These are phyloP conservation scores for Candolleomyces aberdarensis DNA, from an alignment of 768 basidiomycete species.

Conservation along the genomic window DNA sequence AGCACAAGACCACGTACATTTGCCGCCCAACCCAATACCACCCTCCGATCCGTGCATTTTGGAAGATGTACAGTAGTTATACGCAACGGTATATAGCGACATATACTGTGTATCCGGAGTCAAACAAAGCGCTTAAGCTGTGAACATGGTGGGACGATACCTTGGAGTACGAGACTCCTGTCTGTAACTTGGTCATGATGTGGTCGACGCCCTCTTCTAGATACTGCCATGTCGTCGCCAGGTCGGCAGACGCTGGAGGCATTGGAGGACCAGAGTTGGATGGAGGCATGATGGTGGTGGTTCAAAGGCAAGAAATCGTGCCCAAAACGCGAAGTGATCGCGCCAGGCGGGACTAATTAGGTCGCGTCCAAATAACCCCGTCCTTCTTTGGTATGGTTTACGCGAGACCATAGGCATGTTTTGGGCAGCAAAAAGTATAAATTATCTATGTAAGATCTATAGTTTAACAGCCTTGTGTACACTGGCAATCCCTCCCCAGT, in stretches of 20 bases:
- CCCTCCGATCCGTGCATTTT: constrained; percentile 60
- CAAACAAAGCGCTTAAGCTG: constrained; percentile 8
- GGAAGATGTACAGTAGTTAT: constrained; percentile 96
- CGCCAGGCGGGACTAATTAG: constrained; percentile 16
- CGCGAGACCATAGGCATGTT: too few species aligned
- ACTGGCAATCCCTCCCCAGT: constrained; percentile 87
- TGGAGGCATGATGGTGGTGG: constrained; percentile 29
- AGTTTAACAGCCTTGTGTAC: constrained; percentile 85
- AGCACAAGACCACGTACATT: constrained; percentile 49
- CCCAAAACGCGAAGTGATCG: constrained; percentile 15
- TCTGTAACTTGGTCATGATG: constrained; percentile 89
- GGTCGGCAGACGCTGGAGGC: constrained; percentile 68
- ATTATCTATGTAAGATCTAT: constrained; percentile 24
- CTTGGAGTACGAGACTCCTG: constrained; percentile 82
- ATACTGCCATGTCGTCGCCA: constrained; percentile 84
- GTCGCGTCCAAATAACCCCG: background rate
- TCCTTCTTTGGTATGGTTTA: too few species aligned
- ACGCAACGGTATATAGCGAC: constrained; percentile 89
- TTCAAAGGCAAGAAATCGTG: constrained; percentile 13
- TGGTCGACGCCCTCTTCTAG: constrained; percentile 88
- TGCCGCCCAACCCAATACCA: constrained; percentile 52
- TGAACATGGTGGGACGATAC: constrained; percentile 21
- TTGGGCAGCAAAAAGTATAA: background rate
- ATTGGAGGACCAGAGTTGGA: constrained; percentile 41
- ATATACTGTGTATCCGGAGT: constrained; percentile 53